Conservation (phyloP, 2,329 filamentous ascomycete species). For the Phoma sp. region DNA sequence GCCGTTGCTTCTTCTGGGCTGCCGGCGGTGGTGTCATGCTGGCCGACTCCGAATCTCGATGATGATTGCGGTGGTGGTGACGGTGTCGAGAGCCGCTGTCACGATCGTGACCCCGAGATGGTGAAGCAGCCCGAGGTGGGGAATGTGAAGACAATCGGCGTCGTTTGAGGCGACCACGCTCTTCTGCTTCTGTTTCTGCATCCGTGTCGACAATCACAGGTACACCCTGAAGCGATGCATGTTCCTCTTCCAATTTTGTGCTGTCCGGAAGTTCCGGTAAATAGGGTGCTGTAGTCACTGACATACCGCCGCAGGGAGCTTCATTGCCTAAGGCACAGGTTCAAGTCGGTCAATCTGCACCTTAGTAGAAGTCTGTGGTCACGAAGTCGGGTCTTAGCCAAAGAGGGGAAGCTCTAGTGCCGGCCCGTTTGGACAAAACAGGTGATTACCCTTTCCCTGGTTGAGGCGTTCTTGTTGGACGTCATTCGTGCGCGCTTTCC, state of each 20-base stretch:
- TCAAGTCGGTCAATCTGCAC: not conserved
- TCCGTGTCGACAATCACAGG: slow-evolving; percentile 30
- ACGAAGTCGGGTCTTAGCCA: not conserved
- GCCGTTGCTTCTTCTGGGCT: slow-evolving; percentile 32
- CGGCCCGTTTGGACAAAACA: slow-evolving; percentile 25
- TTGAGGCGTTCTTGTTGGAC: slow-evolving; percentile 7
- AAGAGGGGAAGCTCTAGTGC: slow-evolving; percentile 17
- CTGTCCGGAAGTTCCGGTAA: not conserved
- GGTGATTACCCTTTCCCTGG: slow-evolving; percentile 10
- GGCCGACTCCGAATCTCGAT: slow-evolving; percentile 34
- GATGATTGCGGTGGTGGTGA: slow-evolving; percentile 42
- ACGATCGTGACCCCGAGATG: slow-evolving; percentile 44
- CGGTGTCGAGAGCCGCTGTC: slow-evolving; percentile 38
- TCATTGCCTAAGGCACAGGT: slow-evolving; percentile 8
- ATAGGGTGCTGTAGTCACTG: slow-evolving; percentile 7
- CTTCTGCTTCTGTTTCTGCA: slow-evolving; percentile 31
- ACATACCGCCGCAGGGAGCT: slow-evolving; percentile 5
- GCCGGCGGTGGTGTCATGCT: slow-evolving; percentile 31
- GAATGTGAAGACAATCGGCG: slow-evolving; percentile 39
- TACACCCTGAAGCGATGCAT: not conserved
- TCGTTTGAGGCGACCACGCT: slow-evolving; percentile 43
- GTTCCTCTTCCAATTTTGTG: not conserved
- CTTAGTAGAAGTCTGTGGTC: not conserved
- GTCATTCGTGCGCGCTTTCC: slow-evolving; percentile 13
- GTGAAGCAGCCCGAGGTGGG: slow-evolving; percentile 37